Percentiles rank a stretch among this genome's conserved stretches.
Conservation (phyloP, 176 grass and related monocot species). For the Aegilops sharonensis region DNA sequence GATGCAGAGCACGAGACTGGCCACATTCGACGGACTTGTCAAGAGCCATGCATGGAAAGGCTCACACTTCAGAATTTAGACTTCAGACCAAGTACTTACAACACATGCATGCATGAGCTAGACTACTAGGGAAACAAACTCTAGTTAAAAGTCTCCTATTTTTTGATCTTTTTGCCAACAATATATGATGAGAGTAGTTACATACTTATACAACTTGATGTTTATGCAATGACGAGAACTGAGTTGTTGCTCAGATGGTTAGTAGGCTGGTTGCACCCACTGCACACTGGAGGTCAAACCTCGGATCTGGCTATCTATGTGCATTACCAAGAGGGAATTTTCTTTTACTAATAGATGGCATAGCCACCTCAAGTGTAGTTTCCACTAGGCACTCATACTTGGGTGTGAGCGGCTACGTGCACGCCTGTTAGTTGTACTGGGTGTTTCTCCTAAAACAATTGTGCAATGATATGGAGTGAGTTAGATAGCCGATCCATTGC, state of each 20-base stretch:
- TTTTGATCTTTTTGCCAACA: not conserved
- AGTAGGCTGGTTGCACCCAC: no score
- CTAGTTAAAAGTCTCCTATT: not conserved
- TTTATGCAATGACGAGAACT: no score
- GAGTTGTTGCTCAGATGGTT: no score
- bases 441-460: no score
- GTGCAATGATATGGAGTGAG: no score
- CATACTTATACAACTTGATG: not conserved
- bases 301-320: no score
- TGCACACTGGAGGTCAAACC: no score
- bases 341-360: no score
- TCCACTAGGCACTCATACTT: not conserved
- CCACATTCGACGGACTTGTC: not conserved
- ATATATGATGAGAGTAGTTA: not conserved
- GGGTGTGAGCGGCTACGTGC: not conserved
- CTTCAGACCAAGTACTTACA: not conserved
- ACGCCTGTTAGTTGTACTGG: no score
- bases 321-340: no score
- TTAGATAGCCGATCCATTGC: not conserved
- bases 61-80: not conserved
- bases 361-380: not conserved
- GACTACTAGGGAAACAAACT: not conserved
- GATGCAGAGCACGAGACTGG: slow-evolving; percentile 16
- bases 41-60: slow-evolving; percentile 30
- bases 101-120: not conserved